A percentile compares a stretch with the other conserved stretches of the same genome.
Evolutionary conservation across 1,284 basidiomycete species (phyloP).

Genomic region (Boletus chippewaensis): DNA sequence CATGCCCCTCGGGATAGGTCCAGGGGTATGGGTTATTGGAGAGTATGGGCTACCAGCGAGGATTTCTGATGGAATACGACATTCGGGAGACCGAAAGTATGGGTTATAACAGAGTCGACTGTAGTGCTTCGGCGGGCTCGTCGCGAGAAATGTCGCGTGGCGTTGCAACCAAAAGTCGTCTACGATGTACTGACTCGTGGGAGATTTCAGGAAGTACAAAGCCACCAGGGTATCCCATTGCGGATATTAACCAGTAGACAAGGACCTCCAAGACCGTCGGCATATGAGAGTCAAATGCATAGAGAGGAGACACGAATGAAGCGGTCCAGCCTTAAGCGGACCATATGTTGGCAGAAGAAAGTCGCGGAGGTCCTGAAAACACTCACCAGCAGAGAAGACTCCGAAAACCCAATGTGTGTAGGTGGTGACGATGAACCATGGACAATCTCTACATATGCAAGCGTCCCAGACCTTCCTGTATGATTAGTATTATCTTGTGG

Average conservation of each 20-base stretch:
- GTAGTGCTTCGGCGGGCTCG: conserved; percentile 18
- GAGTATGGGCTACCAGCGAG: too few species aligned
- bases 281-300: conserved; percentile 32
- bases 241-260: conserved; percentile 47
- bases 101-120: too few species aligned
- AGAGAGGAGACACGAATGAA: conserved; percentile 43
- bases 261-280: conserved; percentile 47
- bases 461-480: conserved; percentile 55
- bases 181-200: conserved; percentile 27
- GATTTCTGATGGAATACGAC: too few species aligned
- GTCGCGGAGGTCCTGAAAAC: background rate
- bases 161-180: conserved; percentile 36
- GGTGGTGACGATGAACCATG: conserved; percentile 62
- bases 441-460: conserved; percentile 46
- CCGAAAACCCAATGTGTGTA: conserved; percentile 70
- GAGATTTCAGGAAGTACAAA: conserved; percentile 40
- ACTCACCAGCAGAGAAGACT: conserved; percentile 53
- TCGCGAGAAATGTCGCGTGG: conserved; percentile 37
- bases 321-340: conserved; percentile 44
- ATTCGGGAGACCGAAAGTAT: too few species aligned
- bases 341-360: conserved; percentile 5
- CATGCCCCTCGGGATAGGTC: too few species aligned
- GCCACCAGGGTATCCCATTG: conserved; percentile 38
- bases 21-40: too few species aligned
- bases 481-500: conserved; percentile 9